phyloP scores from a whole-genome alignment of 176 grass and related monocot genomes.

The Areca catechu region DNA sequence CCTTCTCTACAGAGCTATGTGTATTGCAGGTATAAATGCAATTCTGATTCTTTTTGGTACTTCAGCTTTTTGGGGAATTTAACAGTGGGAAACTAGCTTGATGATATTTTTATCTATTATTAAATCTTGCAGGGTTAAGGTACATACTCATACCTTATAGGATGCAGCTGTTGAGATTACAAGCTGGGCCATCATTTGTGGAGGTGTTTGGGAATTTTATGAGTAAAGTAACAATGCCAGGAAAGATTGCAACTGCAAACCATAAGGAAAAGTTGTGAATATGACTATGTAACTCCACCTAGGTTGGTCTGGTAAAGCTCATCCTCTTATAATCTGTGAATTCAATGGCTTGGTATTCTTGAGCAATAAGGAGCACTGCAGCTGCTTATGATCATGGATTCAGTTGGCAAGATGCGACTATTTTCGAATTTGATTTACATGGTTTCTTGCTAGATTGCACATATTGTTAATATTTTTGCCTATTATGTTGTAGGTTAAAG shows the following conservation, averaged over 20 bases:
- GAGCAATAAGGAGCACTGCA: too few species aligned
- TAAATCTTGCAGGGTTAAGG: conserved; percentile 56
- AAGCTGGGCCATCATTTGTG: conserved; percentile 41
- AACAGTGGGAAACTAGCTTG: not conserved
- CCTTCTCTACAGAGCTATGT: conserved; percentile 73
- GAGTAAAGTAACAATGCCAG: conserved; percentile 45
- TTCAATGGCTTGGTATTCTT: too few species aligned
- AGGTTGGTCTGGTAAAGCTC: too few species aligned
- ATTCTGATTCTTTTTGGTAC: not conserved
- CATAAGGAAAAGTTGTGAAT: conserved; percentile 51
- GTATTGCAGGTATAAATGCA: conserved; percentile 42
- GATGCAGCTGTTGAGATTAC: conserved; percentile 69
- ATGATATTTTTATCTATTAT: conserved; percentile 1
- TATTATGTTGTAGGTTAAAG: too few species aligned
- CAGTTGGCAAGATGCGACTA: too few species aligned
- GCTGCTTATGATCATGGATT: too few species aligned
- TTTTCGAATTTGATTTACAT: too few species aligned
- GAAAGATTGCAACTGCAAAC: conserved; percentile 29
- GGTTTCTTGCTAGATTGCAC: too few species aligned
- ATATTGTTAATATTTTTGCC: too few species aligned
- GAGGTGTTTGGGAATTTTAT: conserved; percentile 48
- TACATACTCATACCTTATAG: conserved; percentile 80
- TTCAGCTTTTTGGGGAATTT: not conserved
- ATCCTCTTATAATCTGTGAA: too few species aligned
- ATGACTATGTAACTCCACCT: too few species aligned